A percentile compares a stretch with the other conserved stretches of the same genome.
Conservation (phyloP, 2,329 filamentous ascomycete species). For the Chrysoporthe austroafricana region DNA sequence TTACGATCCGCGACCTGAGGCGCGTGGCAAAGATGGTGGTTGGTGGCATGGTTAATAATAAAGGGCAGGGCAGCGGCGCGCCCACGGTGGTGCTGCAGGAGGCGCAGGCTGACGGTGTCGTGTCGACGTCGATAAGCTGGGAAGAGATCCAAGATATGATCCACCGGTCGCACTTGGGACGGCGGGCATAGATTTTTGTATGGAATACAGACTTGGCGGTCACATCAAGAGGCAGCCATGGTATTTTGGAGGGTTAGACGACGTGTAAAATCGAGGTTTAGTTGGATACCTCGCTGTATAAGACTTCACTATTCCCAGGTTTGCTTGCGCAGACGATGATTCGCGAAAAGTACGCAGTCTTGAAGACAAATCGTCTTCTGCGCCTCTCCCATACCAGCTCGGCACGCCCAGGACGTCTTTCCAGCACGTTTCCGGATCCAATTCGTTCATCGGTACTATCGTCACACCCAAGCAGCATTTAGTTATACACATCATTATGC, state of each 20-base stretch:
- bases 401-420: too few species aligned
- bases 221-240: background rate
- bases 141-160: slow-evolving; percentile 89
- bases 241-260: background rate
- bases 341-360: background rate
- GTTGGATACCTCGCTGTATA: slow-evolving; percentile 11
- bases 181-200: slow-evolving; percentile 36
- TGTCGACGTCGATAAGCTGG: slow-evolving; percentile 74
- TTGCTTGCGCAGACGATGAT: background rate
- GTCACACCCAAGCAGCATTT: background rate
- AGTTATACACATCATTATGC: background rate
- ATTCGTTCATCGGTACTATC: slow-evolving; percentile 16
- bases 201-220: background rate
- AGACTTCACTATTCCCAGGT: slow-evolving; percentile 7
- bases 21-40: slow-evolving; percentile 81
- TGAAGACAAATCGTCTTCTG: background rate
- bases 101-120: slow-evolving; percentile 73
- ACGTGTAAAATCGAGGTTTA: slow-evolving; percentile 11
- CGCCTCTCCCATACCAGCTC: background rate
- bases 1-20: slow-evolving; percentile 80
- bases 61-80: slow-evolving; percentile 77
- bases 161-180: slow-evolving; percentile 79
- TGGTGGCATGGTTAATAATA: slow-evolving; percentile 74
- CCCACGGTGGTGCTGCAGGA: slow-evolving; percentile 96
- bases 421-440: background rate